phyloP scores from a whole-genome alignment of 208 protist species.

The Trypanosoma brucei region DNA sequence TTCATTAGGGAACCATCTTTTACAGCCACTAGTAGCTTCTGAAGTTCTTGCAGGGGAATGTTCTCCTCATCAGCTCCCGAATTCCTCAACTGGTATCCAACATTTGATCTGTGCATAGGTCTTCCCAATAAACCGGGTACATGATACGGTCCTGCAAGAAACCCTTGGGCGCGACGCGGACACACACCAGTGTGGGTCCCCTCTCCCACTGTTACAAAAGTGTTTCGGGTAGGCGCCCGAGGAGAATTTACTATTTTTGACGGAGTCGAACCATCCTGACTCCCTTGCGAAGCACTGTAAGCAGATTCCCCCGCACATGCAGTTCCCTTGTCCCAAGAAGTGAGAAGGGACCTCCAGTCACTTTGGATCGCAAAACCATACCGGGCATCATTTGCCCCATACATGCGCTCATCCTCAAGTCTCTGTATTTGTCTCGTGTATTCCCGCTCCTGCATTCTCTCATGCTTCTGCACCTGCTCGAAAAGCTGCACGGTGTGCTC shows the following conservation, averaged over 20 bases:
- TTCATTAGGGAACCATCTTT: background rate
- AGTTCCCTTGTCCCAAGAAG: background rate
- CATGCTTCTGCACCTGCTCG: constrained; percentile 1
- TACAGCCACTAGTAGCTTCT: background rate
- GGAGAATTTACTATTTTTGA: no score
- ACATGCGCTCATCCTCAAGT: constrained; percentile 1
- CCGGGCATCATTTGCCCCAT: background rate
- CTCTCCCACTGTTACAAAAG: no score
- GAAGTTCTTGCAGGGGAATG: background rate
- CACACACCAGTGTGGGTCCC: no score
- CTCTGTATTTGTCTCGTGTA: background rate
- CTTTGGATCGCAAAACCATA: background rate
- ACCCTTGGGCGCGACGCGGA: no score
- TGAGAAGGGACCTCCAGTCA: constrained; percentile 13
- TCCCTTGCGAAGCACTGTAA: background rate
- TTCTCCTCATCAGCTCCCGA: background rate
- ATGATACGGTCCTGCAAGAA: no score
- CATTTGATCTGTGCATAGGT: no score
- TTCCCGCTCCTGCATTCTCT: constrained; percentile 14
- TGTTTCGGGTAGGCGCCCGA: no score
- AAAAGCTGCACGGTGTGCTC: constrained; percentile 7
- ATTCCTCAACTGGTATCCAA: no score
- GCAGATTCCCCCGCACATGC: background rate
- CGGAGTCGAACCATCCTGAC: background rate
- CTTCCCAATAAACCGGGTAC: no score